Percentiles rank a stretch among this genome's conserved stretches.
Evolutionary conservation across 2,329 filamentous ascomycete species (phyloP).

Genomic region (Colletotrichum sp.): DNA sequence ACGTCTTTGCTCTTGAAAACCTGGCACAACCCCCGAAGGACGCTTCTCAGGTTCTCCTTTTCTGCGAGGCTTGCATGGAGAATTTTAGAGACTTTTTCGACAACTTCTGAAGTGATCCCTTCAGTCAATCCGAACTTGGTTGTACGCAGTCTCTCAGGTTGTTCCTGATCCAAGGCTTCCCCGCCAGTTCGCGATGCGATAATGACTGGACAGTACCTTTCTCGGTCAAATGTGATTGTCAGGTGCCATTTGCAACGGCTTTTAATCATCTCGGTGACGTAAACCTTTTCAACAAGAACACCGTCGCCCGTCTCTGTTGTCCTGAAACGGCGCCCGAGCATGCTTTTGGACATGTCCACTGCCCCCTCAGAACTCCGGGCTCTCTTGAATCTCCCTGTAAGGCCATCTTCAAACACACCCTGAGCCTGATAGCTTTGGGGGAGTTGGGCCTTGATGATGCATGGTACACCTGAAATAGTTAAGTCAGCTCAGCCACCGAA

Average conservation of each 20-base stretch:
- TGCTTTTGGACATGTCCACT: constrained; percentile 22
- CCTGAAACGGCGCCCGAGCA: constrained; percentile 17
- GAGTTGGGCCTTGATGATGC: constrained; percentile 24
- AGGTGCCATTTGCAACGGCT: constrained; percentile 43
- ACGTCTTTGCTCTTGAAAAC: constrained; percentile 54
- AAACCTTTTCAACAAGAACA: constrained; percentile 33
- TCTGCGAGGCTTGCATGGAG: background rate
- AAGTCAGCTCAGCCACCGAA: background rate
- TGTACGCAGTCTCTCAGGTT: background rate
- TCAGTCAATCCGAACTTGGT: constrained; percentile 30
- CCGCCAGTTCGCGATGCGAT: constrained; percentile 34
- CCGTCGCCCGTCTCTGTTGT: background rate
- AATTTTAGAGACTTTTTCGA: constrained; percentile 13
- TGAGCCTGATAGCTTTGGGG: background rate
- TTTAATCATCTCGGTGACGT: constrained; percentile 37
- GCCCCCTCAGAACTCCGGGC: constrained; percentile 16
- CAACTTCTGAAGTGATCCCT: constrained; percentile 30
- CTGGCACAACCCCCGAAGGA: constrained; percentile 23
- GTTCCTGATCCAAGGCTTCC: constrained; percentile 18
- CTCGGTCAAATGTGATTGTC: constrained; percentile 46
- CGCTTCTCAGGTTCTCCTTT: background rate
- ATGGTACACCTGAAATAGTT: constrained; percentile 23
- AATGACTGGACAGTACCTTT: constrained; percentile 40
- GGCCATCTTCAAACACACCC: background rate
- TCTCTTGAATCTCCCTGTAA: background rate